Base-by-base conservation (phyloP, 2,329 filamentous ascomycete species). In the Diatrype stigma region DNA sequence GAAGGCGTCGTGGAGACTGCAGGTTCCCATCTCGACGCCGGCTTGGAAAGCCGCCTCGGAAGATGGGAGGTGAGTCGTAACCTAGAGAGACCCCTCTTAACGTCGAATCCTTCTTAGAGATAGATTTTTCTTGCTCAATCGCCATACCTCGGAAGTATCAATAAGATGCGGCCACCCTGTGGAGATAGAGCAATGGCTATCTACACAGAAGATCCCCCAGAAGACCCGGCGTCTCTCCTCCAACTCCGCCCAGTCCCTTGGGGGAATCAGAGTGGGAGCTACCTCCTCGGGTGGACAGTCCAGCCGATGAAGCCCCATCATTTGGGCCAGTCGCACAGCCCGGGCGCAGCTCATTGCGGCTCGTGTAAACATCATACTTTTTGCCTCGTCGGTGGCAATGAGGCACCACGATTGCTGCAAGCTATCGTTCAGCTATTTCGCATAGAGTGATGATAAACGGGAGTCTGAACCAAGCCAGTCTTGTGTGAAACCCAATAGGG, bases 151-250 rank as follows among this genome's bases (percentile, higher is more conserved):
- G 63, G 76, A 75, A 51, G 89, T 80, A 56, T 95, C 85, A 40
- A 96, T 84, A 23, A 85, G 73, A 73, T 89, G 86, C 0, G 92
- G 90, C 92, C 92, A 96, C 2, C 92, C 92, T 3, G 91, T 96
- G 12, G 90, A 90, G 47, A 96, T 89, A 61, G 87, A 90, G 2
- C 89, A 86, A 69, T 95, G 95, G 23, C 89, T 81, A 66, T 96
- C 92, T 40, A 89, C 79, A 58, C 85, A 87, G 62, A 93, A 96
- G 1, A 85, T 80, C 57, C 86, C 82, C 93, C 93, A 96, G 60
- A 96, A 96, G 0, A 88, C 85, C 57, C 93, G 79, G 51, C 93
- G 80, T 47, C 92, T 79, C 68, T 97, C 92, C 67, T 90, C 87
- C 32, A 79, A 74, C 62, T 96, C 93, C 1, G 82, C 84, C 90